phyloP scores from a whole-genome alignment of 805 yeast genomes.

The Yarrowia divulgata region DNA sequence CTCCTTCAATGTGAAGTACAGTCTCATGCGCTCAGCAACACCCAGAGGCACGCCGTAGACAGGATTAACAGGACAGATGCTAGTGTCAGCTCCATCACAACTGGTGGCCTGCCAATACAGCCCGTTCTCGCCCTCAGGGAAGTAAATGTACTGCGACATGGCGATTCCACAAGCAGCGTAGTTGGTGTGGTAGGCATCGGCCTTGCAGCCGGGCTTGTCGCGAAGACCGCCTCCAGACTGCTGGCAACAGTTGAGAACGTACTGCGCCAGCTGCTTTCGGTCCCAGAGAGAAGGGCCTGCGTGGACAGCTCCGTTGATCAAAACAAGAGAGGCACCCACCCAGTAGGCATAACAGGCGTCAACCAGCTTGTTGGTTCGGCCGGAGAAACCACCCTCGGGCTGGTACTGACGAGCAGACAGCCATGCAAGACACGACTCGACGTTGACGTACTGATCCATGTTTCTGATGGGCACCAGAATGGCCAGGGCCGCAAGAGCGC shows the following conservation, averaged over 20 bases:
- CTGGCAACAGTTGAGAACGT: conserved; percentile 81
- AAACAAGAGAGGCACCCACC: conserved; percentile 81
- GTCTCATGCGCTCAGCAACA: conserved; percentile 51
- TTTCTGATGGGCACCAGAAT: conserved; percentile 54
- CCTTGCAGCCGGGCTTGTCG: conserved; percentile 83
- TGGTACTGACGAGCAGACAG: conserved; percentile 68
- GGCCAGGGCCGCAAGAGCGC: conserved; percentile 75
- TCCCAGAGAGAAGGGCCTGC: conserved; percentile 54
- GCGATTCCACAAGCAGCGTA: conserved; percentile 82
- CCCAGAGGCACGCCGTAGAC: conserved; percentile 64
- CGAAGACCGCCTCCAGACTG: conserved; percentile 72
- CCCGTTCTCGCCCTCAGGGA: conserved; percentile 37
- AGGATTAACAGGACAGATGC: conserved; percentile 57
- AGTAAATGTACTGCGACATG: conserved; percentile 58
- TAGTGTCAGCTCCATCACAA: conserved; percentile 14
- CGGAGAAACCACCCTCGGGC: conserved; percentile 87
- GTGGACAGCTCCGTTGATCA: conserved; percentile 62
- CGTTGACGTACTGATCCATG: conserved; percentile 53
- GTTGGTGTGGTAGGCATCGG: conserved; percentile 92
- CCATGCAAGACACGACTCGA: conserved; percentile 67
- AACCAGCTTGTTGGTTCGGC: conserved; percentile 90
- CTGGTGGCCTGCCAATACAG: conserved; percentile 37
- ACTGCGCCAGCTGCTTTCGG: conserved; percentile 65
- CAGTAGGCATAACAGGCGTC: conserved; percentile 97
- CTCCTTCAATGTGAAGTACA: conserved; percentile 41